Conservation (phyloP, 148 eudicot genomes). For the Linanthus parryae region DNA sequence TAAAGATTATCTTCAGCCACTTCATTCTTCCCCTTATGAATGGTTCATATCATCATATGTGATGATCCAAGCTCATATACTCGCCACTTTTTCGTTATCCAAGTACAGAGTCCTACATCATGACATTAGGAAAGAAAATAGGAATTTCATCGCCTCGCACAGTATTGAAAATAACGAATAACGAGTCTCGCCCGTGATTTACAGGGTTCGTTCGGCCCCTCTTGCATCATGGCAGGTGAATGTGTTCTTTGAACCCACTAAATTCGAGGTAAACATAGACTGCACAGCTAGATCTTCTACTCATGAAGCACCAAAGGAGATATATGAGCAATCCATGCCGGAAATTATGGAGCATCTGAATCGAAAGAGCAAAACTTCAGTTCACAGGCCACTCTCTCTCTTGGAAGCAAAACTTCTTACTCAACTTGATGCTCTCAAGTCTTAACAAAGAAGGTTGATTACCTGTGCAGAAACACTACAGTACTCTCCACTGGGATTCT, state of each 20-base stretch:
- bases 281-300: slow-evolving; percentile 68
- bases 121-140: too few species aligned
- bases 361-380: slow-evolving; percentile 51
- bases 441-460: slow-evolving; percentile 40
- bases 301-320: slow-evolving; percentile 86
- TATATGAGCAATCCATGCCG: slow-evolving; percentile 77
- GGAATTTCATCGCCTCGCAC: too few species aligned
- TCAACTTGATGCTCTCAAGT: slow-evolving; percentile 70
- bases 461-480: slow-evolving; percentile 62
- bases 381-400: slow-evolving; percentile 90
- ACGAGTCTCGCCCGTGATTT: slow-evolving; percentile 1
- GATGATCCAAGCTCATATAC: slow-evolving; percentile 61
- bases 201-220: slow-evolving; percentile 83
- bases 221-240: slow-evolving; percentile 80
- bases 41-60: slow-evolving; percentile 90
- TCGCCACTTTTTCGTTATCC: slow-evolving; percentile 65
- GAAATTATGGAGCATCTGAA: slow-evolving; percentile 50
- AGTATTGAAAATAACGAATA: too few species aligned
- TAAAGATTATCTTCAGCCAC: slow-evolving; percentile 59
- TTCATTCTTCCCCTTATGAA: slow-evolving; percentile 78
- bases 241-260: slow-evolving; percentile 71
- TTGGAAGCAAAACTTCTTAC: slow-evolving; percentile 69
- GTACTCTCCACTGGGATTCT: slow-evolving; percentile 66
- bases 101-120: too few species aligned
- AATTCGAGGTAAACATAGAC: slow-evolving; percentile 64